phyloP scores from a whole-genome alignment of 1,284 basidiomycete species.

The Fomes fomentarius region DNA sequence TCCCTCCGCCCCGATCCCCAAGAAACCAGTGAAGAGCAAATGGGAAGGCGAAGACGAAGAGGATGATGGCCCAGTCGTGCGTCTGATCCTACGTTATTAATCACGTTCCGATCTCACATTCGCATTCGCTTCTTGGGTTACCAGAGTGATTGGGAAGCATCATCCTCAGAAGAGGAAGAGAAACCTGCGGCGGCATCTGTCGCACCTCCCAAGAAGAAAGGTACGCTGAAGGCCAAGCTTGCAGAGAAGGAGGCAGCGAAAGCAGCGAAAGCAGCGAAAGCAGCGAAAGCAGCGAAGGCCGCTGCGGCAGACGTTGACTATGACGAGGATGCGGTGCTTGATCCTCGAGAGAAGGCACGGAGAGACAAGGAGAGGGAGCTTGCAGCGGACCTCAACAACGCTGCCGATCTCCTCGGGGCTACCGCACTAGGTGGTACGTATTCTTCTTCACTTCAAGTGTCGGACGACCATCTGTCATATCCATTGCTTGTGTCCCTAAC shows the following conservation, averaged over 20 bases:
- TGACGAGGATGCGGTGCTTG: constrained; percentile 79
- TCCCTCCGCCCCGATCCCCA: constrained; percentile 42
- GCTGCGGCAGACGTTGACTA: constrained; percentile 53
- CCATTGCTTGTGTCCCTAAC: background rate
- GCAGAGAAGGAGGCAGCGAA: constrained; percentile 85
- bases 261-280: constrained; percentile 63
- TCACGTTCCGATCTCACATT: constrained; percentile 7
- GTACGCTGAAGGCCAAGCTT: constrained; percentile 85
- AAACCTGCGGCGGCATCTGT: constrained; percentile 48
- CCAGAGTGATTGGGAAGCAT: constrained; percentile 93
- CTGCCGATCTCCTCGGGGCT: constrained; percentile 79
- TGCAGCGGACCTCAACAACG: constrained; percentile 83
- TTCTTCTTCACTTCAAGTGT: too few species aligned
- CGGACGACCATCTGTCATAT: too few species aligned
- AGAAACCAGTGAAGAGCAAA: constrained; percentile 58
- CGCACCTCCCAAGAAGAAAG: constrained; percentile 86
- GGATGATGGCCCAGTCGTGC: constrained; percentile 59
- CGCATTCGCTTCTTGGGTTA: constrained; percentile 11
- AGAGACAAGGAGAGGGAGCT: constrained; percentile 81
- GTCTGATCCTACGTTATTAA: constrained; percentile 29
- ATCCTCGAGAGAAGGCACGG: constrained; percentile 78
- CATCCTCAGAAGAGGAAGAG: constrained; percentile 67
- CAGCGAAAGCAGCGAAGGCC: constrained; percentile 55
- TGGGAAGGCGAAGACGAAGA: constrained; percentile 93
- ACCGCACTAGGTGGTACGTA: constrained; percentile 65